Evolutionary conservation across 805 yeast species (phyloP).

Genomic region (Wickerhamiella azyma): DNA sequence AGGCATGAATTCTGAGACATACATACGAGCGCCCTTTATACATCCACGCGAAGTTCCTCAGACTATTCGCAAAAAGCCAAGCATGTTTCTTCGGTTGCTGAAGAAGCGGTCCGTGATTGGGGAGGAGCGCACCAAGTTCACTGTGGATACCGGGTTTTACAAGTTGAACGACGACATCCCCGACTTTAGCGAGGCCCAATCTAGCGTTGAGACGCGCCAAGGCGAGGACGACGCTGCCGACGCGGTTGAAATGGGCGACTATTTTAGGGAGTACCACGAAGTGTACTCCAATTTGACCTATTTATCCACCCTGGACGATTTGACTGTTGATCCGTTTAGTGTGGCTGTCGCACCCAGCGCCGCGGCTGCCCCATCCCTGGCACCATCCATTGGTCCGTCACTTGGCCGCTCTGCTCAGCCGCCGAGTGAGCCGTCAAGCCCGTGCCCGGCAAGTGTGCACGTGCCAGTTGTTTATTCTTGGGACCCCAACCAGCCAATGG

Average conservation of each 20-base stretch:
- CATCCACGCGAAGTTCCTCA: background rate
- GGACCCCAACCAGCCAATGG: slow-evolving; percentile 1
- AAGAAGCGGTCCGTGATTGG: background rate
- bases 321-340: too few relatives aligned
- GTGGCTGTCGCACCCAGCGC: background rate
- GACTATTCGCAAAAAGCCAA: background rate
- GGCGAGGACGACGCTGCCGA: background rate
- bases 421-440: background rate
- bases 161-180: background rate
- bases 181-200: background rate
- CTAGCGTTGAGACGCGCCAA: background rate
- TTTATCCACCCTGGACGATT: background rate
- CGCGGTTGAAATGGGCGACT: background rate
- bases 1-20: background rate
- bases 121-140: background rate
- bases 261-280: background rate
- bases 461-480: slow-evolving; percentile 1
- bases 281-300: background rate
- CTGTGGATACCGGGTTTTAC: background rate
- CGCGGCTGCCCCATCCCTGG: background rate
- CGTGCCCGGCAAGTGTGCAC: background rate
- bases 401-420: background rate
- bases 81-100: background rate
- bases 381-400: background rate
- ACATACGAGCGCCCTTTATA: background rate